These are phyloP conservation scores for Ramaria rubella DNA, from an alignment of 768 basidiomycete species.

Conservation along the genomic window DNA sequence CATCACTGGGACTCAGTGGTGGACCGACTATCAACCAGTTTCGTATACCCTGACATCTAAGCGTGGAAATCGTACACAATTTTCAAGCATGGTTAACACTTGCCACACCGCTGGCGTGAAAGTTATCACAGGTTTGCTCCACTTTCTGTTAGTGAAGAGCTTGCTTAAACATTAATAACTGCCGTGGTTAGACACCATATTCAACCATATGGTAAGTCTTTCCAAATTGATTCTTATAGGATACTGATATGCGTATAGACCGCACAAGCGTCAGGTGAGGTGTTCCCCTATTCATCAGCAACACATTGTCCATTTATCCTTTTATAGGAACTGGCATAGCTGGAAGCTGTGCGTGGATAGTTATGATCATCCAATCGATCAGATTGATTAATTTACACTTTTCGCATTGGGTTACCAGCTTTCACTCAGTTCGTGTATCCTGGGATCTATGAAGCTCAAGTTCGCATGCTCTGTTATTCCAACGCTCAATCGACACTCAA, in stretches of 20 bases:
- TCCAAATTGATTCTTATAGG: background rate
- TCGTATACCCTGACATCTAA: constrained; percentile 62
- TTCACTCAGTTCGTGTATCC: constrained; percentile 22
- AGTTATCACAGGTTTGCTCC: constrained; percentile 40
- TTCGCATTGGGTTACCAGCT: constrained; percentile 1
- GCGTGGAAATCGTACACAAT: constrained; percentile 53
- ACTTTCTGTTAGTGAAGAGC: background rate
- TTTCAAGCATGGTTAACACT: constrained; percentile 37
- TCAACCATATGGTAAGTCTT: constrained; percentile 51
- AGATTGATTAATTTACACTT: background rate
- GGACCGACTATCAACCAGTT: constrained; percentile 69
- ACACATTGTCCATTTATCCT: background rate
- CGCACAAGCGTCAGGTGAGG: background rate
- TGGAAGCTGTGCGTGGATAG: constrained; percentile 11
- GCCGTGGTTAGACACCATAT: constrained; percentile 39
- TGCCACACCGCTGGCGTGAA: constrained; percentile 53
- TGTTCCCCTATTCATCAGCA: no score
- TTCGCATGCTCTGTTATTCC: background rate
- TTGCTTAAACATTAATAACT: constrained; percentile 21
- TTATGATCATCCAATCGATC: background rate
- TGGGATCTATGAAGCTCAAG: constrained; percentile 13
- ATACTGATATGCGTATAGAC: background rate
- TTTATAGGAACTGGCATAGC: constrained; percentile 17
- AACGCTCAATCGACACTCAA: constrained; percentile 11
- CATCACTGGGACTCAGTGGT: constrained; percentile 55